Conservation (phyloP, 305 asterid genomes). For the Fraxinus angustifolia region DNA sequence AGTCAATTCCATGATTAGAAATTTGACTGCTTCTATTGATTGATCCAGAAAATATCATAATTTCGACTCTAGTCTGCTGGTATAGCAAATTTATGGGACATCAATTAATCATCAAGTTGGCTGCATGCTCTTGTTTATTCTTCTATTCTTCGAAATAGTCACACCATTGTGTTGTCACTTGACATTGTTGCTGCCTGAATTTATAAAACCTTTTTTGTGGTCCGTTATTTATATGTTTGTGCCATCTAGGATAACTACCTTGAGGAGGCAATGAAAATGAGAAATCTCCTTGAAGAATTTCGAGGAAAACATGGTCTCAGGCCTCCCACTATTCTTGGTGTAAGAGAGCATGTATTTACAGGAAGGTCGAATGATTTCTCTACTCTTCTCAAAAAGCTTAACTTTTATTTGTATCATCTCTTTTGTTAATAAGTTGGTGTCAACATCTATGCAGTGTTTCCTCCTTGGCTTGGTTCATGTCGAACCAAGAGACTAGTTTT, state of each 20-base stretch:
- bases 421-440: constrained; percentile 10
- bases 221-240: constrained; percentile 6
- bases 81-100: neutral
- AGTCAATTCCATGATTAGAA: neutral
- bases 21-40: neutral
- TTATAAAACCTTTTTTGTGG: neutral
- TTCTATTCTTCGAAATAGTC: neutral
- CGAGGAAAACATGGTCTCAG: constrained; percentile 87
- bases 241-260: constrained; percentile 86
- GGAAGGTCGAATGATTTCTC: constrained; percentile 63
- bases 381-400: neutral
- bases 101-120: neutral
- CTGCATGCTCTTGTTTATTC: constrained; percentile 6
- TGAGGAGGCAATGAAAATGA: constrained; percentile 97
- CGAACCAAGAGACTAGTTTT: constrained; percentile 98
- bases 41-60: neutral
- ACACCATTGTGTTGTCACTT: constrained; percentile 12
- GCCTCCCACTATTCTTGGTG: constrained; percentile 97
- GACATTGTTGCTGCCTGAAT: neutral
- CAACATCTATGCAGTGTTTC: constrained; percentile 72
- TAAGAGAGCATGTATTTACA: constrained; percentile 93
- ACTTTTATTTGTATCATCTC: neutral
- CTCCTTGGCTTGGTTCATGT: constrained; percentile 98
- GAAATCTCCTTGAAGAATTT: constrained; percentile 95
- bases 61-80: constrained; percentile 9